Base-by-base conservation (phyloP, 2,329 filamentous ascomycete genomes). In the Aureobasidium sp. region DNA sequence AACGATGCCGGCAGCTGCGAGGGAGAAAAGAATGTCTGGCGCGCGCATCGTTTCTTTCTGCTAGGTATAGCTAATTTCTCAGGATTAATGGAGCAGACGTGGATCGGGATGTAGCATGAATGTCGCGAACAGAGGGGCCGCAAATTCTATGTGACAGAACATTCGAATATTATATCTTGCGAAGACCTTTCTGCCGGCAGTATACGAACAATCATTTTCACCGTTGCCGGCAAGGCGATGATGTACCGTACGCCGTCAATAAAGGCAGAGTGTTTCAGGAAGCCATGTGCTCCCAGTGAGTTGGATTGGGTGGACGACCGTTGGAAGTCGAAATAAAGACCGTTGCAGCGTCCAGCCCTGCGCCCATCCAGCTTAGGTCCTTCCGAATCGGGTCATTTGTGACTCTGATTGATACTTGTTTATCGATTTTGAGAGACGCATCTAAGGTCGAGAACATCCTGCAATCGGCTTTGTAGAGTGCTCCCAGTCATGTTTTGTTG, bases 281-380 rank as follows among this genome's bases (percentile, higher is more conserved):
- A 51, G 7, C 12, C 44, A 49, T 39, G 20, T 14, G 14, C 12
- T 14, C 17, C 14, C 11, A 56, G 39, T 58, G 55, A 5, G 45
- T n/a, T 15, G 39, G n/a, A 57, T 44, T 45, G 27, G 27, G 55
- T 12, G 27, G 12, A 51, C 17, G 17, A 20, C 47, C 57, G 57
- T 60, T 60, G 44, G 17, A 41, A 27, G 57, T 60, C 22, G 37
- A 25, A 51, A 25, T 51, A 60, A 60, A 60, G 34, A 49, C 57
- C 57, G 57, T 60, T 60, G 45, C 34, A 37, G 42, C 14, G 36
- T 37, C 20, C 44, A 60, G 57, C 44, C 57, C 45, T 49, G 37
- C 41, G 7, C 45, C 5, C 34, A 51, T 49, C 8, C 8, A 27
- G 57, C 27, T 51, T 60, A 5, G 36, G 27, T 60, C 31, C 42